A percentile compares a stretch with the other conserved stretches of the same genome.
Conservation (phyloP, 139 green algal species). For the Penium margaritaceum region DNA sequence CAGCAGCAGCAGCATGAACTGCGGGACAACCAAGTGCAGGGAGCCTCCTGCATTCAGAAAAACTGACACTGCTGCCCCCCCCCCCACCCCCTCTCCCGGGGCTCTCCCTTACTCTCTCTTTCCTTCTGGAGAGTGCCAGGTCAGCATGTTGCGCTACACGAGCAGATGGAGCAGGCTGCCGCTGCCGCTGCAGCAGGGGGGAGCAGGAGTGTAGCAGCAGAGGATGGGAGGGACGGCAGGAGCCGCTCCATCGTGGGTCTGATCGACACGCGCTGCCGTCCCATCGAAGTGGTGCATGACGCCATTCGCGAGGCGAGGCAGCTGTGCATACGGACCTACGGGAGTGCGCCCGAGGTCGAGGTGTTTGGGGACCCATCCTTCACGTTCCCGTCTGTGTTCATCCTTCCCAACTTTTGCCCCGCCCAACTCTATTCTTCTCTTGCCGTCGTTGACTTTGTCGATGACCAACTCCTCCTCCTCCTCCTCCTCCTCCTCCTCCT, state of each 20-base stretch:
- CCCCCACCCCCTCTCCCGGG: not conserved
- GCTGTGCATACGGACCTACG: slow-evolving; percentile 87
- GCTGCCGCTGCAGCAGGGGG: no score
- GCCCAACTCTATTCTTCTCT: not conserved
- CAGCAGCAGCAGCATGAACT: no score
- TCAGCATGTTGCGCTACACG: slow-evolving; percentile 28
- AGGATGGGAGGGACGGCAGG: slow-evolving; percentile 50
- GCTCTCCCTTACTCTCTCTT: not conserved
- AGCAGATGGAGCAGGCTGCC: no score
- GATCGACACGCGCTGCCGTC: slow-evolving; percentile 67
- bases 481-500: no score
- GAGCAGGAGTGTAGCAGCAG: no score
- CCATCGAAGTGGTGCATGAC: slow-evolving; percentile 62
- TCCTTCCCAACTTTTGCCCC: not conserved
- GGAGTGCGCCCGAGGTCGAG: slow-evolving; percentile 62
- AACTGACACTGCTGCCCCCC: not conserved
- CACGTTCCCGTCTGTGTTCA: slow-evolving; percentile 61
- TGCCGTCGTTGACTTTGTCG: no score
- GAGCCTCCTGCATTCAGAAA: no score
- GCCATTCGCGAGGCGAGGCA: slow-evolving; percentile 82
- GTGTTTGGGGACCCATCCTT: slow-evolving; percentile 85
- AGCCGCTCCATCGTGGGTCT: slow-evolving; percentile 80
- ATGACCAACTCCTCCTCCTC: no score
- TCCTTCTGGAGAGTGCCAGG: not conserved
- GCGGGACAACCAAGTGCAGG: no score